Evolutionary conservation across 805 yeast species (phyloP), one percentile per base, ranked within the genome.

Genomic region (Starmerella powellii): DNA sequence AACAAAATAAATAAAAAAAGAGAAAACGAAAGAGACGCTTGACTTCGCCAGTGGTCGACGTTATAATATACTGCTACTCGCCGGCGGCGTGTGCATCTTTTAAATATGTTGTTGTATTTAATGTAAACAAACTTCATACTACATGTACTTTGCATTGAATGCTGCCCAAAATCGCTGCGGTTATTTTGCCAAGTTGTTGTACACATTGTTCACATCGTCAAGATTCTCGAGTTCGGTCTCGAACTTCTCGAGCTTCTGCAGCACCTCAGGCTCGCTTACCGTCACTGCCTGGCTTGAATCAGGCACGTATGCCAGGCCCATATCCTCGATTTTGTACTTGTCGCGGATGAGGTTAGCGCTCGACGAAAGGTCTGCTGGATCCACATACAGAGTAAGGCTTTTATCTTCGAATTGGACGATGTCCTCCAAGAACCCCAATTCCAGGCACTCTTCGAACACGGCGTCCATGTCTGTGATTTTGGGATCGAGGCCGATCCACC

Each of bases 161-260:
- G n/a, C n/a, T n/a, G n/a, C n/a, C n/a, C n/a, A n/a, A n/a, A n/a
- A n/a, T n/a, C n/a, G n/a, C n/a, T n/a, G n/a, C n/a, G n/a, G n/a
- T n/a, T n/a, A n/a, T n/a, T n/a, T n/a, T n/a, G n/a, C 38, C 20
- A 65, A 17, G 57, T 85, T 88, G 24, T 83, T 72, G 62, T 82
- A 83, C 45, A 82, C 75, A 48, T 75, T 84, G 6, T 84, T 76
- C 17, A 88, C 82, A 53, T 91, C 97, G 38, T 80, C 85, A n/a
- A 85, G 64, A 27, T 78, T 84, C 41, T 84, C 93, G 35, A 88
- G 64, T 37, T 68, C 66, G 18, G 59, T 64, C 27, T 79, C 59
- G 28, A 86, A 73, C 54, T 75, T 80, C 13, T 70, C 70, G 52
- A 74, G 70, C 29, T 68, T 67, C 45, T 66, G 70, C 44, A 60